These are phyloP conservation scores for Fagopyrum esculentum DNA, from an alignment of 148 eudicot genomes.

Conservation along the genomic window DNA sequence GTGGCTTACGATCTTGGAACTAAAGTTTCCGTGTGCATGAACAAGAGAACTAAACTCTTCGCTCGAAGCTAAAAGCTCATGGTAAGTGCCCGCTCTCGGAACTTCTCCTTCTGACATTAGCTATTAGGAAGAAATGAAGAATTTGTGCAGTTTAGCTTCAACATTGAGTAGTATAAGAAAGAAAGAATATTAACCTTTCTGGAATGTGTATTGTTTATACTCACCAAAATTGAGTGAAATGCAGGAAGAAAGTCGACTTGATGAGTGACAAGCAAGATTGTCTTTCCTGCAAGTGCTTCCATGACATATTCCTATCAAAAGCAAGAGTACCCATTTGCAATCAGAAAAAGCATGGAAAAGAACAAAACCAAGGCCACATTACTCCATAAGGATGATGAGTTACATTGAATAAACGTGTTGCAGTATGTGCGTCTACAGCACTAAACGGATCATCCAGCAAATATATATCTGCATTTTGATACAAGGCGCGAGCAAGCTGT, in stretches of 20 bases:
- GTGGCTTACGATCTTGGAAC: slow-evolving; percentile 4
- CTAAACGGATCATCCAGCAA: no score
- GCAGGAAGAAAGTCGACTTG: slow-evolving; percentile 25
- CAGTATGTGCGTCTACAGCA: no score
- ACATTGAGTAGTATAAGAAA: not conserved
- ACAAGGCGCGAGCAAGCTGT: no score
- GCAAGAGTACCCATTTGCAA: not conserved
- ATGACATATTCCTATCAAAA: slow-evolving; percentile 19
- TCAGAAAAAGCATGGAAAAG: not conserved
- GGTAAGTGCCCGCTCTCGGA: slow-evolving; percentile 29
- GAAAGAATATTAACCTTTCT: not conserved
- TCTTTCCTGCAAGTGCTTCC: slow-evolving; percentile 20
- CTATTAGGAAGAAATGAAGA: slow-evolving; percentile 17
- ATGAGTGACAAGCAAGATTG: slow-evolving; percentile 21
- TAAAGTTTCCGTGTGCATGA: slow-evolving; percentile 23
- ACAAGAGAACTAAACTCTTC: slow-evolving; percentile 32
- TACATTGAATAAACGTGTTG: no score
- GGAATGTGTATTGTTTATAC: not conserved
- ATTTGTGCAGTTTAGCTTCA: not conserved
- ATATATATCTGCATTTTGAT: no score
- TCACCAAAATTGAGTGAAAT: slow-evolving; percentile 17
- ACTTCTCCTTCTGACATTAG: slow-evolving; percentile 44
- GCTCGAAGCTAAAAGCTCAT: slow-evolving; percentile 29
- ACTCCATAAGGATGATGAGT: no score
- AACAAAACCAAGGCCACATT: no score